These are phyloP conservation scores for Zymoseptoria ardabiliae DNA, from an alignment of 2,329 filamentous ascomycete genomes.

Conservation along the genomic window DNA sequence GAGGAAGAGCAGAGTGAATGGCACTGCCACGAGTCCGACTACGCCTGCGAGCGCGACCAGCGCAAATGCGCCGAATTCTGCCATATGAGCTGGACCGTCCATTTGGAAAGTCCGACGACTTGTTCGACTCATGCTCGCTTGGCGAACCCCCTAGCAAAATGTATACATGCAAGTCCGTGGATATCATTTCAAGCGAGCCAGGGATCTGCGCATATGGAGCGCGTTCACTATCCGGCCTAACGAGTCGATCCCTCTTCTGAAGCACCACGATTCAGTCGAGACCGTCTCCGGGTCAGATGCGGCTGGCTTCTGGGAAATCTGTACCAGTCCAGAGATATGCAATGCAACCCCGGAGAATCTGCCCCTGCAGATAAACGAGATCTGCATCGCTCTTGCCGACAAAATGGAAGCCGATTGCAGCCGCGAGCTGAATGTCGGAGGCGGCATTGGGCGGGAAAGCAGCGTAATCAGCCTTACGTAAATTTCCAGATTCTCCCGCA, in stretches of 20 bases:
- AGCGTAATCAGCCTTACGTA: neutral
- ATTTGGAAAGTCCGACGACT: too few species aligned
- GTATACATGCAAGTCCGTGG: too few species aligned
- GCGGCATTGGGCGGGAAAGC: neutral
- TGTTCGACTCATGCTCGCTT: too few species aligned
- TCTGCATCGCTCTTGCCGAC: neutral
- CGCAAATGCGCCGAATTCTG: constrained; percentile 6
- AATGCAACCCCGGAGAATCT: neutral
- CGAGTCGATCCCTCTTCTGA: too few species aligned
- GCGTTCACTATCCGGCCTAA: too few species aligned
- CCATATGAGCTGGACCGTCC: constrained; percentile 6
- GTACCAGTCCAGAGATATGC: neutral
- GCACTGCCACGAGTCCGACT: constrained; percentile 13
- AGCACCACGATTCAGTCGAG: too few species aligned
- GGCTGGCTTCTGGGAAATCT: neutral
- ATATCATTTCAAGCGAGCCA: too few species aligned
- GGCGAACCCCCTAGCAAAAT: too few species aligned
- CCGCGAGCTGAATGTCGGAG: neutral
- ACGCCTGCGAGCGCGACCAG: constrained; percentile 13
- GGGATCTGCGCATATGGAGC: too few species aligned
- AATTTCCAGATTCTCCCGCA: neutral
- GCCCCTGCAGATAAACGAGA: neutral
- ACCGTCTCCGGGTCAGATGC: too few species aligned
- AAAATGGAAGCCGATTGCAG: neutral
- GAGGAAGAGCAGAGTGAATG: constrained; percentile 15